Percentiles rank a stretch among this genome's conserved stretches.
Evolutionary conservation across 2,329 filamentous ascomycete species (phyloP).

Genomic region (Sarocladiaceae sp.): DNA sequence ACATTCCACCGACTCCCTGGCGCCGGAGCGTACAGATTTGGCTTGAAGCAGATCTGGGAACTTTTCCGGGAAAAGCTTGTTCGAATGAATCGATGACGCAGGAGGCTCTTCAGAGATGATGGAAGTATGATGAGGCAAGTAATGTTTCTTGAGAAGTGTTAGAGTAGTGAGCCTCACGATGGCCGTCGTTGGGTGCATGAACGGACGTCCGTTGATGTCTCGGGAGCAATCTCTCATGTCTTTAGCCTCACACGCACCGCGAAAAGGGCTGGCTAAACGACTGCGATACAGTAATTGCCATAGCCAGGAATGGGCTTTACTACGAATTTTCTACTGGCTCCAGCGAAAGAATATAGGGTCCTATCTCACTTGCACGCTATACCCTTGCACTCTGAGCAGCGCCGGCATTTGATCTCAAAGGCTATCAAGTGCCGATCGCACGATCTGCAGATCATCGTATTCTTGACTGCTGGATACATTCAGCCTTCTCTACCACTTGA

Average conservation of each 20-base stretch:
- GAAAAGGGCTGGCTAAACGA: neutral
- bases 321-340: too few relatives aligned
- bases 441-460: neutral
- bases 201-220: conserved; percentile 1
- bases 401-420: neutral
- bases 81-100: too few relatives aligned
- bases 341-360: too few relatives aligned
- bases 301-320: neutral
- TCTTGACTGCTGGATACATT: neutral
- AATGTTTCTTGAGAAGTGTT: too few relatives aligned
- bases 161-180: too few relatives aligned
- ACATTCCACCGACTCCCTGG: neutral
- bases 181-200: neutral
- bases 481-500: neutral
- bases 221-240: neutral
- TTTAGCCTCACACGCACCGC: neutral
- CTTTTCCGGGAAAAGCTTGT: too few relatives aligned
- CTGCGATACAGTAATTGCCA: neutral
- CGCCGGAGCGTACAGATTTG: neutral
- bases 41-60: too few relatives aligned
- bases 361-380: too few relatives aligned
- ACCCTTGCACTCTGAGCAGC: too few relatives aligned
- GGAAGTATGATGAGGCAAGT: too few relatives aligned
- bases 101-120: too few relatives aligned
- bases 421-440: neutral